These are phyloP conservation scores for Dentipellis fragilis DNA, from an alignment of 768 basidiomycete genomes.

Conservation along the genomic window DNA sequence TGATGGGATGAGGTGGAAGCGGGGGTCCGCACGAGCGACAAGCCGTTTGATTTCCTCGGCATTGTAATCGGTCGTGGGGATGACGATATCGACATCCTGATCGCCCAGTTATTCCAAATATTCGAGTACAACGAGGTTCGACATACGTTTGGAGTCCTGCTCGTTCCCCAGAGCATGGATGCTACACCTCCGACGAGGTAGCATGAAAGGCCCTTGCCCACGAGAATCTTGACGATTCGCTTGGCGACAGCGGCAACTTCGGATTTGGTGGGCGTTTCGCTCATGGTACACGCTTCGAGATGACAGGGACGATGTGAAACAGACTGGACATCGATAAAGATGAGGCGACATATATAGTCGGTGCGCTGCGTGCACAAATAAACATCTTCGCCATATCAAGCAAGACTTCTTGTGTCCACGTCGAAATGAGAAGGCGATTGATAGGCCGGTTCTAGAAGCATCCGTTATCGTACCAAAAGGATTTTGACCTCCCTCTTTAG, in stretches of 20 bases:
- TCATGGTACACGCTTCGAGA: too few species aligned
- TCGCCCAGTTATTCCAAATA: background rate
- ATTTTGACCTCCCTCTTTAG: too few species aligned
- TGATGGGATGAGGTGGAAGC: conserved; percentile 29
- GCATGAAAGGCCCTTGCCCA: conserved; percentile 5
- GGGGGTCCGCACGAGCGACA: conserved; percentile 20
- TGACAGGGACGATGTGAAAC: too few species aligned
- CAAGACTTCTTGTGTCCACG: too few species aligned
- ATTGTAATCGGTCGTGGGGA: conserved; percentile 23
- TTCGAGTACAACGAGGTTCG: background rate
- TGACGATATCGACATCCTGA: conserved; percentile 40
- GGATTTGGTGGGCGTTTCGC: too few species aligned
- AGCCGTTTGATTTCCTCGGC: conserved; percentile 31
- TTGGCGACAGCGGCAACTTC: conserved; percentile 13
- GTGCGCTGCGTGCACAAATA: too few species aligned
- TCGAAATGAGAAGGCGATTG: too few species aligned
- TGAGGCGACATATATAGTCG: too few species aligned
- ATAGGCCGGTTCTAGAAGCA: too few species aligned
- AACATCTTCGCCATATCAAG: too few species aligned
- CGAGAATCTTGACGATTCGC: conserved; percentile 8
- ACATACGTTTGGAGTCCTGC: conserved; percentile 15
- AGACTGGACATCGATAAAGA: too few species aligned
- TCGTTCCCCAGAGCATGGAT: conserved; percentile 14
- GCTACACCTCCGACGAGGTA: conserved; percentile 18
- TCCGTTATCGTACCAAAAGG: too few species aligned